These are phyloP conservation scores for Umbelopsis sp. DNA, from an alignment of 192 early-diverging fungal species.

Conservation along the genomic window DNA sequence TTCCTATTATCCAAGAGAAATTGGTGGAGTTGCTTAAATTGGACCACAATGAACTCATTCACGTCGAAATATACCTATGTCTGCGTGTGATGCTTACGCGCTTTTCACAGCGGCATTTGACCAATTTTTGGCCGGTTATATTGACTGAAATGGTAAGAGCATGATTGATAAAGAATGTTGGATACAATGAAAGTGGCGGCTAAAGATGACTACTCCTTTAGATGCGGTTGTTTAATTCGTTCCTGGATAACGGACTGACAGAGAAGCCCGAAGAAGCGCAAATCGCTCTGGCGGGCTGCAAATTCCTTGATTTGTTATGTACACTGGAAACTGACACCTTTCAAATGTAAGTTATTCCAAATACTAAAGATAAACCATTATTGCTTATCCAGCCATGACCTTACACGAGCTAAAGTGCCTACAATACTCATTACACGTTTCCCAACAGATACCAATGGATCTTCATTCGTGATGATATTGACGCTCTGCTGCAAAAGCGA, in stretches of 20 bases:
- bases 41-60: constrained; percentile 65
- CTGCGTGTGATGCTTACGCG: constrained; percentile 80
- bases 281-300: constrained; percentile 82
- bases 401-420: too few relatives aligned
- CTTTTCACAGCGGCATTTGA: constrained; percentile 78
- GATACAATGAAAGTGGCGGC: not conserved
- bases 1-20: constrained; percentile 85
- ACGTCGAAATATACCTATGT: constrained; percentile 84
- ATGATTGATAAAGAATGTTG: not conserved
- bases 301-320: constrained; percentile 84
- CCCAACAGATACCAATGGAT: constrained; percentile 87
- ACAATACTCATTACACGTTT: not conserved
- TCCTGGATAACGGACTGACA: constrained; percentile 48
- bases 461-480: constrained; percentile 86
- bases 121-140: constrained; percentile 91
- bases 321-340: constrained; percentile 83
- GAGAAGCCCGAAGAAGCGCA: constrained; percentile 67
- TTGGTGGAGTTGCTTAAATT: constrained; percentile 87
- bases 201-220: constrained; percentile 32
- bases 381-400: too few relatives aligned
- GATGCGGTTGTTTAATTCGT: constrained; percentile 70
- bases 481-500: constrained; percentile 48
- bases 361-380: not conserved
- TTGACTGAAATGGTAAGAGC: constrained; percentile 79
- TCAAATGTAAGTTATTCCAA: constrained; percentile 63